Conservation (phyloP, 106 monocot genomes). For the Acanthochlamys bracteata region DNA sequence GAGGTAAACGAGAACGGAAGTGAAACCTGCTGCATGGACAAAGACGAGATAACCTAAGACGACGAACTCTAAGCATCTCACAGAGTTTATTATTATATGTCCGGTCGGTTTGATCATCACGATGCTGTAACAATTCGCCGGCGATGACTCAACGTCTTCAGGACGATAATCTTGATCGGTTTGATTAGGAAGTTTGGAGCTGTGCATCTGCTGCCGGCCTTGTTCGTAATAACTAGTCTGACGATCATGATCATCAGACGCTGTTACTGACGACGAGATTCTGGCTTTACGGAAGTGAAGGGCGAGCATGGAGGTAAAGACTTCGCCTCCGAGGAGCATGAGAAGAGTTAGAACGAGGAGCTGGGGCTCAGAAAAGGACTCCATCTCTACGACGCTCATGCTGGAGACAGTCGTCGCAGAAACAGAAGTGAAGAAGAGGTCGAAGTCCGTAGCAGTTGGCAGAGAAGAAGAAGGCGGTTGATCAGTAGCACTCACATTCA, state of each 20-base stretch:
- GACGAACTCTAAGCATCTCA: constrained; percentile 10
- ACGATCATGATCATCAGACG: no score
- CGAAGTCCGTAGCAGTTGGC: constrained; percentile 8
- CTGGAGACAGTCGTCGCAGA: constrained; percentile 53
- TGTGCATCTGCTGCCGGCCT: no score
- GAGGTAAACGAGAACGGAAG: constrained; percentile 24
- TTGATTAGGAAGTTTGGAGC: no score
- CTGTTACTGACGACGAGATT: no score
- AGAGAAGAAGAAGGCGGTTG: no score
- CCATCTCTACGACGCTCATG: constrained; percentile 46
- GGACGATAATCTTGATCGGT: no score
- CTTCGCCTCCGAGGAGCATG: constrained; percentile 50
- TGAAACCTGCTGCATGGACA: constrained; percentile 24
- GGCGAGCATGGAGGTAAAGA: constrained; percentile 46
- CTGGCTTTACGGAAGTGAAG: constrained; percentile 11
- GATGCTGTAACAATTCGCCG: no score
- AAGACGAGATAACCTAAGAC: constrained; percentile 31
- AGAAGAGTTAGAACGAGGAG: constrained; percentile 32
- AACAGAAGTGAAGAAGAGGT: constrained; percentile 42
- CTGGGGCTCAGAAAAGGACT: constrained; percentile 39
- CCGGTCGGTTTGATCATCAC: not conserved
- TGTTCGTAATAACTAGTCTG: no score
- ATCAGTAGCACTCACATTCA: no score
- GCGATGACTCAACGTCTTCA: no score
- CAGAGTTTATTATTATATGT: not conserved